Base-by-base conservation (phyloP, 2,329 filamentous ascomycete genomes). In the Parastagonospora avenae region DNA sequence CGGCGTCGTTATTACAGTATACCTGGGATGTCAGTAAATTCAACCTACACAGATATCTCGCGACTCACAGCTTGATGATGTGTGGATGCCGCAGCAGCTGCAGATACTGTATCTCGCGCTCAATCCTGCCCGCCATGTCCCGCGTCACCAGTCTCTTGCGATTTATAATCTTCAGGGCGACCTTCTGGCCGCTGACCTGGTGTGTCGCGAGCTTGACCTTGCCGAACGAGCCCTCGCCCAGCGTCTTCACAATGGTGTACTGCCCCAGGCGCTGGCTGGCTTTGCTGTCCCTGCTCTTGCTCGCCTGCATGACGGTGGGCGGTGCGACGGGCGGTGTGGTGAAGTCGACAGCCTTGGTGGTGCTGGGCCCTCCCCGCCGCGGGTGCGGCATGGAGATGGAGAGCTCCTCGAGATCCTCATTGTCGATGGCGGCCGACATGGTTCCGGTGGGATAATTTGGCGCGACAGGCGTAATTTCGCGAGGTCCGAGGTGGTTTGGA, bases 181-280 rank as follows among this genome's bases (percentile, higher is more conserved):
- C 94, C 78, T 97, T 91, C 75, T 97, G 92, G 59, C 90, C 90
- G 62, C 91, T 97, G 62, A 92, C 87, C 67, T 91, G 87, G 73
- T 99, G 94, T 36, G 92, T 89, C 16, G 94, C 94, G 65, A 99
- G 85, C 81, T 97, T 97, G 73, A 99, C 94, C 79, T 99, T 99
- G 66, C 94, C 94, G 74, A 99, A 99, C 2, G 92, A 97, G 40
- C 94, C 94, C 77, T 99, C 94, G 49, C 94, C 94, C 11, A 99
- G 83, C 12, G 93, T 97, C 73, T 87, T 88, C 63, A 96, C 82
- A 50, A 97, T 88, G 66, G 89, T 90, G 79, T 99, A 99, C 75
- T 92, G 90, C 60, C 92, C 92, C 68, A 97, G 86, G 61, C 93
- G 87, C 79, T 93, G 89, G 78, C 90, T 91, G 58, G 86, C 84